These are phyloP conservation scores for Coccomyxa sp. DNA, from an alignment of 139 green algal genomes.

Conservation along the genomic window DNA sequence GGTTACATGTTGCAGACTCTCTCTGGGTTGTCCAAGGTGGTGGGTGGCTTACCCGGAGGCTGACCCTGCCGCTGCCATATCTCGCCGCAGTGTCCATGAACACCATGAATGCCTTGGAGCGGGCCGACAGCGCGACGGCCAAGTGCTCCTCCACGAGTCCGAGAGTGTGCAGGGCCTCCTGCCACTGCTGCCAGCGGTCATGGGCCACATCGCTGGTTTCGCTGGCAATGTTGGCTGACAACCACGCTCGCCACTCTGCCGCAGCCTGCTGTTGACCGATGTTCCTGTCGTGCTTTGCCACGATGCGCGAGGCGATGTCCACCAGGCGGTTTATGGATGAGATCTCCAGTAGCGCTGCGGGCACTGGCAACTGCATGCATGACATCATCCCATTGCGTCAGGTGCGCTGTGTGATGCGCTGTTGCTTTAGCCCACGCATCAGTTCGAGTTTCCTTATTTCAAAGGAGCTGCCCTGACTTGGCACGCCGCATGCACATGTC, in stretches of 20 bases:
- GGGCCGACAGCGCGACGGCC: not conserved
- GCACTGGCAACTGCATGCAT: not conserved
- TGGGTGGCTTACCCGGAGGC: not conserved
- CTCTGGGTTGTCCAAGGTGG: too few relatives aligned
- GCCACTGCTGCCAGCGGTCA: not conserved
- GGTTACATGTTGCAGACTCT: too few relatives aligned
- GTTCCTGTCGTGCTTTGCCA: not conserved
- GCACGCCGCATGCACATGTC: too few relatives aligned
- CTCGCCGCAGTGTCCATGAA: not conserved
- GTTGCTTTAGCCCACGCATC: too few relatives aligned
- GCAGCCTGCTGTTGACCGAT: not conserved
- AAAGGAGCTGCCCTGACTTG: too few relatives aligned
- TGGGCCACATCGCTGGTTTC: too few relatives aligned
- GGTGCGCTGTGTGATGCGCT: too few relatives aligned
- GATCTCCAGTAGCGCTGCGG: not conserved
- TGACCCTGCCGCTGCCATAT: not conserved
- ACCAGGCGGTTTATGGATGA: not conserved
- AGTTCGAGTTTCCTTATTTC: too few relatives aligned
- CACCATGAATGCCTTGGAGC: not conserved
- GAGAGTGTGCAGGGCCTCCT: not conserved
- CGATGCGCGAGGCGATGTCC: not conserved
- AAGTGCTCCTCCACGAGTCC: not conserved
- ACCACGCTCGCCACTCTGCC: too few relatives aligned
- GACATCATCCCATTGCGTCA: too few relatives aligned
- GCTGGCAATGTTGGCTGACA: too few relatives aligned